Evolutionary conservation across 179 eudicot species (phyloP).

Genomic region (Heliamphora pulchella): DNA sequence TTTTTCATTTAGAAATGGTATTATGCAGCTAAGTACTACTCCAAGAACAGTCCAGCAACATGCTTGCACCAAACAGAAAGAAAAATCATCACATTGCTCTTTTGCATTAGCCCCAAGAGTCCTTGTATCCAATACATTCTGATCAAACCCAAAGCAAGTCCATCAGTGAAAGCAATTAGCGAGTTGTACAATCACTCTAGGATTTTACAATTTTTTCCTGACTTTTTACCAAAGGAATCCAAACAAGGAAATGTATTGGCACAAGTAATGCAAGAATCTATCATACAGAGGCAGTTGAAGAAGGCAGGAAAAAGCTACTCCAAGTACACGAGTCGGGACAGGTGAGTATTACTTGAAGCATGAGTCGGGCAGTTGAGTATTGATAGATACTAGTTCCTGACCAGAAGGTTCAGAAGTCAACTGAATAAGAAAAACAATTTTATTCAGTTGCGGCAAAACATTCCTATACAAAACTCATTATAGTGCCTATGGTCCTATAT

Average conservation of each 20-base stretch:
- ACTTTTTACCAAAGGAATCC: neutral
- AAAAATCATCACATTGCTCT: conserved; percentile 24
- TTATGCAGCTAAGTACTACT: conserved; percentile 31
- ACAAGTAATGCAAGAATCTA: neutral
- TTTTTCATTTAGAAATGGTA: conserved; percentile 23
- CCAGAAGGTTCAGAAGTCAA: neutral
- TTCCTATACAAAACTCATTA: conserved; percentile 2
- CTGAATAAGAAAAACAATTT: neutral
- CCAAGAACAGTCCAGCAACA: conserved; percentile 49
- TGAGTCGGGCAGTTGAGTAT: too few relatives aligned
- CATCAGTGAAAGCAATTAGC: conserved; percentile 11
- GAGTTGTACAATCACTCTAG: neutral
- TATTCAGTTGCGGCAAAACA: neutral
- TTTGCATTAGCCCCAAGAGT: conserved; percentile 14
- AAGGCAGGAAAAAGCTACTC: neutral
- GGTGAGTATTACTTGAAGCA: neutral
- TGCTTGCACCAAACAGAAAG: conserved; percentile 31
- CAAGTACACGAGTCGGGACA: neutral
- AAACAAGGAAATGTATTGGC: conserved; percentile 1
- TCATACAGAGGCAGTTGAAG: neutral
- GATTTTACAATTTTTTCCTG: neutral
- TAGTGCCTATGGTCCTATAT: neutral
- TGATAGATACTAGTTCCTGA: neutral
- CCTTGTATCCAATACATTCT: conserved; percentile 19
- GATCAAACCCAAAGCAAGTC: conserved; percentile 19